Percentiles rank a stretch among this genome's conserved stretches.
Conservation (phyloP, 1,139 yeast species). For the Protomyces macrosporus region DNA sequence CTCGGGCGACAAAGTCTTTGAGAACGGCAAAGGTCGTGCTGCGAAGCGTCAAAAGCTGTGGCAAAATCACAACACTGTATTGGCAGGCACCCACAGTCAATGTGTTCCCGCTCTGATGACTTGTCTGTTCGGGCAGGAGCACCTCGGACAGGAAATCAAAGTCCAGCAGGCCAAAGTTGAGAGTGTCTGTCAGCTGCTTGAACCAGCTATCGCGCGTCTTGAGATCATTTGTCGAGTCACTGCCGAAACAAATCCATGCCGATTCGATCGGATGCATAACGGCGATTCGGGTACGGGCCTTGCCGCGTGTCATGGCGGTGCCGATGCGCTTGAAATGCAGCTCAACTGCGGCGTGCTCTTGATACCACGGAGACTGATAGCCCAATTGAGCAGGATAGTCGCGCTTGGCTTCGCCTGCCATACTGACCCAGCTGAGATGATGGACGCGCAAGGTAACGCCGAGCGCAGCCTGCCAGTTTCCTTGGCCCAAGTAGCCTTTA, state of each 20-base stretch:
- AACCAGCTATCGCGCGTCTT: conserved; percentile 16
- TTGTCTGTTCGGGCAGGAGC: conserved; percentile 5
- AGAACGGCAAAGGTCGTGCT: conserved; percentile 7
- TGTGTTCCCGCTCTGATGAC: not conserved
- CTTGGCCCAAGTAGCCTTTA: conserved; percentile 19
- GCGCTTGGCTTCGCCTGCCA: conserved; percentile 23
- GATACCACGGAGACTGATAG: conserved; percentile 20
- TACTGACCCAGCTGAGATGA: conserved; percentile 23
- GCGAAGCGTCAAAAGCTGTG: conserved; percentile 14
- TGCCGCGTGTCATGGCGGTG: conserved; percentile 14
- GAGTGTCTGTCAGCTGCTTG: conserved; percentile 10
- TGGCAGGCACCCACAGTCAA: conserved; percentile 5
- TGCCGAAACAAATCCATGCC: conserved; percentile 13
- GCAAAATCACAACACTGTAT: conserved; percentile 13
- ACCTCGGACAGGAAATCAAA: conserved; percentile 18
- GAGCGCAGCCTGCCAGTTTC: conserved; percentile 24
- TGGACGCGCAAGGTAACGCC: conserved; percentile 15
- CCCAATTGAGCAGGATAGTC: conserved; percentile 24
- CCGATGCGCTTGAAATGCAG: conserved; percentile 13
- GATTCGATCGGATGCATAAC: conserved; percentile 19
- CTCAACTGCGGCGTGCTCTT: conserved; percentile 11
- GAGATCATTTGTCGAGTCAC: not conserved
- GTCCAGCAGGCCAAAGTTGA: conserved; percentile 10
- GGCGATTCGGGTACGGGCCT: conserved; percentile 10
- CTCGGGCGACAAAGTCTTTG: conserved; percentile 5